phyloP scores from a whole-genome alignment of 176 grass and related monocot genomes.

The Aegilops bicornis region DNA sequence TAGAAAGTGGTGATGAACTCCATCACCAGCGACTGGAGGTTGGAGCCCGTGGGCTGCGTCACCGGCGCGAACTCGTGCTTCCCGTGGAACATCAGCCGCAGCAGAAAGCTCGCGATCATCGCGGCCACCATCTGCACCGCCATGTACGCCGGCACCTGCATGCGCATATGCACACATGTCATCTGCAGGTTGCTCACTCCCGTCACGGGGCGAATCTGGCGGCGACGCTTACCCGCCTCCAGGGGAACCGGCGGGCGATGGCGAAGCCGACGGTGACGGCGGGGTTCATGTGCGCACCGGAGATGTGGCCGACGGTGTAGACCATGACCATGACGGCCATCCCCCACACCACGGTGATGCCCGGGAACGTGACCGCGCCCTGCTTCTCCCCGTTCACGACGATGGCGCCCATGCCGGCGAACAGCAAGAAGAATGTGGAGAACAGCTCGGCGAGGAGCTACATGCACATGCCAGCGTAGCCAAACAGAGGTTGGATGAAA shows the following conservation, averaged over 20 bases:
- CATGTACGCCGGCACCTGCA: slow-evolving; percentile 57
- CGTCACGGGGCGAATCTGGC: not conserved
- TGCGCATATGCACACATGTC: not conserved
- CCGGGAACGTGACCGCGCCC: slow-evolving; percentile 57
- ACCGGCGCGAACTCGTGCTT: slow-evolving; percentile 24
- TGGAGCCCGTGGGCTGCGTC: slow-evolving; percentile 30
- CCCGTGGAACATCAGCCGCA: slow-evolving; percentile 59
- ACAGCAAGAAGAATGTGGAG: slow-evolving; percentile 81
- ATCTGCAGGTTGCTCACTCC: too few species aligned
- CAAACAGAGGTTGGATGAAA: not conserved
- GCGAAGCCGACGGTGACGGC: slow-evolving; percentile 82
- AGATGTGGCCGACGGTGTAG: slow-evolving; percentile 82
- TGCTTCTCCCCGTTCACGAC: slow-evolving; percentile 43
- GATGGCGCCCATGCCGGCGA: slow-evolving; percentile 62
- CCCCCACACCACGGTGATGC: slow-evolving; percentile 73
- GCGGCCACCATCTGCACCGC: slow-evolving; percentile 44
- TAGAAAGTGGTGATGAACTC: slow-evolving; percentile 85
- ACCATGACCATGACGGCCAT: slow-evolving; percentile 73
- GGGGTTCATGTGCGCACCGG: slow-evolving; percentile 90
- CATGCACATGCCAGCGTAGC: not conserved
- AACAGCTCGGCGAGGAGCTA: slow-evolving; percentile 75
- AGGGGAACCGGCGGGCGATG: slow-evolving; percentile 58
- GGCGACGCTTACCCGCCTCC: slow-evolving; percentile 47
- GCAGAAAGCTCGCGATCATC: slow-evolving; percentile 39
- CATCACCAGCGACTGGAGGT: slow-evolving; percentile 51